Evolutionary conservation across 2,329 filamentous ascomycete species (phyloP).

Genomic region (Neophaeococcomyces mojaviensis): DNA sequence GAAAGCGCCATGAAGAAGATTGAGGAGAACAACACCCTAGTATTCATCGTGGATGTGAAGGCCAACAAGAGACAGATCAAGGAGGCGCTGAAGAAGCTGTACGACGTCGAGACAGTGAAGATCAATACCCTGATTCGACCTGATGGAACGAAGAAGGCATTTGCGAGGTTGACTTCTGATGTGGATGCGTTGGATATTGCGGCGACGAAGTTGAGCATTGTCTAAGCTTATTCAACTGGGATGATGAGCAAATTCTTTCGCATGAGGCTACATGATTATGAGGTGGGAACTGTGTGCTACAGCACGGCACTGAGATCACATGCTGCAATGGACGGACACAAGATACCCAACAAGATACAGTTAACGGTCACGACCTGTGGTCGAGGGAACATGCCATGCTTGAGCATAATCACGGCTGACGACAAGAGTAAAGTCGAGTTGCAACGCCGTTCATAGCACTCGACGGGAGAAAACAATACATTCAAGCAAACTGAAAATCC

Average conservation of each 20-base stretch:
- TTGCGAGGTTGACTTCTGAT: constrained; percentile 87
- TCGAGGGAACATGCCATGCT: not conserved
- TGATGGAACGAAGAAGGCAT: constrained; percentile 98
- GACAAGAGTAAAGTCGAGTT: not conserved
- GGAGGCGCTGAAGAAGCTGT: constrained; percentile 95
- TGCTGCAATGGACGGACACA: not conserved
- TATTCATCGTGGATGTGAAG: constrained; percentile 95
- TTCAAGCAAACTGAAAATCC: constrained; percentile 10
- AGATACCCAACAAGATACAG: too few relatives aligned
- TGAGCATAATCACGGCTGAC: constrained; percentile 1
- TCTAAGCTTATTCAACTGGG: constrained; percentile 53
- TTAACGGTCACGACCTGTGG: not conserved
- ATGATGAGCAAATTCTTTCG: too few relatives aligned
- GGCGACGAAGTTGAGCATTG: constrained; percentile 95
- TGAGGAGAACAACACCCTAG: constrained; percentile 99
- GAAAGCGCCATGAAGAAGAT: constrained; percentile 99
- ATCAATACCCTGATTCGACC: constrained; percentile 98
- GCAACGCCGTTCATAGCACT: not conserved
- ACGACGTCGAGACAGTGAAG: constrained; percentile 97
- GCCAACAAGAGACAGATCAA: constrained; percentile 99
- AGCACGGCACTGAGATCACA: not conserved
- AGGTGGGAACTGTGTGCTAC: too few relatives aligned
- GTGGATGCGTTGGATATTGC: constrained; percentile 99
- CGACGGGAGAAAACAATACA: constrained; percentile 1
- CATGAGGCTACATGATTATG: too few relatives aligned